Conservation (phyloP, 495 filamentous ascomycete species). For the Penicillium turbatum region DNA sequence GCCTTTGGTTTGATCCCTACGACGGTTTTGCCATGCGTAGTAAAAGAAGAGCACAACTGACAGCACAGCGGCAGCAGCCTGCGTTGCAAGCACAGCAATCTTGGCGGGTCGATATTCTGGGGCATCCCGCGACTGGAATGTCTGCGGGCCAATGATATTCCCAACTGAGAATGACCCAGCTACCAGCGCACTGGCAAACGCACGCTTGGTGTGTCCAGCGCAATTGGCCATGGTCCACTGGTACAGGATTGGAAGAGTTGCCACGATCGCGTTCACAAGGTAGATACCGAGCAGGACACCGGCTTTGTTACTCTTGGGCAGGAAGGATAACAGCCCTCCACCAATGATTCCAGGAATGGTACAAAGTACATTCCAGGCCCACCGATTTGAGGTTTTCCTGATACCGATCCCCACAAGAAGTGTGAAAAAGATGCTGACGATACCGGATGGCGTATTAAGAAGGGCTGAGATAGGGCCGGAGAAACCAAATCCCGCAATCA, state of each 20-base stretch:
- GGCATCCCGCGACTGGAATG: conserved; percentile 55
- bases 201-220: conserved; percentile 48
- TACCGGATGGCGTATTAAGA: conserved; percentile 61
- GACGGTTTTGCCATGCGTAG: conserved; percentile 44
- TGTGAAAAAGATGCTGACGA: conserved; percentile 55
- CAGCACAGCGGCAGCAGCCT: conserved; percentile 39
- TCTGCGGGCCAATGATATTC: conserved; percentile 65
- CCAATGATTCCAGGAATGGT: conserved; percentile 52
- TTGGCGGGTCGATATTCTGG: conserved; percentile 61
- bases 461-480: conserved; percentile 49
- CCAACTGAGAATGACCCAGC: conserved; percentile 57
- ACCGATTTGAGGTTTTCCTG: conserved; percentile 43
- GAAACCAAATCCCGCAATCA: conserved; percentile 57
- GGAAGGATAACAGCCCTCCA: conserved; percentile 57
- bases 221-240: conserved; percentile 48
- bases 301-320: conserved; percentile 39
- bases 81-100: conserved; percentile 52
- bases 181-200: conserved; percentile 53
- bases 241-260: conserved; percentile 42
- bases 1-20: conserved; percentile 26
- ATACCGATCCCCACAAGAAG: conserved; percentile 48
- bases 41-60: conserved; percentile 38
- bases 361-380: conserved; percentile 45
- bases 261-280: conserved; percentile 53
- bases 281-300: conserved; percentile 61